Conservation (phyloP, 177 flowering plant genomes). For the Telopea speciosissima region DNA sequence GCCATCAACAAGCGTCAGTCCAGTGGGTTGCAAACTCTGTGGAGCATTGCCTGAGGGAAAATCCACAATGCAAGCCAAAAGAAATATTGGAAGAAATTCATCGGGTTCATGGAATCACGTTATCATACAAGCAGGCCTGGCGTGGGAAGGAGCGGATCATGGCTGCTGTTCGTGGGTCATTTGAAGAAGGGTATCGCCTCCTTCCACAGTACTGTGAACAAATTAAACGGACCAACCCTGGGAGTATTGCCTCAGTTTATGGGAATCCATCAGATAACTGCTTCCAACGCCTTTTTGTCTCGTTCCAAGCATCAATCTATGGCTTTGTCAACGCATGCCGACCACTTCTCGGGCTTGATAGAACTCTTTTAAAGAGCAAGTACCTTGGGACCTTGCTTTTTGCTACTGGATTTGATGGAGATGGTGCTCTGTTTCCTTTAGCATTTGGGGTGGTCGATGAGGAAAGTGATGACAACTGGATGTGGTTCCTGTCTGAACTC, state of each 20-base stretch:
- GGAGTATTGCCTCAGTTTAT: slow-evolving; percentile 26
- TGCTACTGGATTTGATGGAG: slow-evolving; percentile 36
- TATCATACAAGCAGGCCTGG: slow-evolving; percentile 44
- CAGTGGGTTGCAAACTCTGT: slow-evolving; percentile 36
- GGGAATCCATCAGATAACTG: slow-evolving; percentile 23
- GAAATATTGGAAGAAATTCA: slow-evolving; percentile 36
- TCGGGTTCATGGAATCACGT: slow-evolving; percentile 28
- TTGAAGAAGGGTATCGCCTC: slow-evolving; percentile 34
- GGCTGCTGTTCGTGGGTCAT: slow-evolving; percentile 36
- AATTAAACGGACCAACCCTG: slow-evolving; percentile 26
- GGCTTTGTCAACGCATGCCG: slow-evolving; percentile 35
- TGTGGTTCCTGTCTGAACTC: slow-evolving; percentile 37
- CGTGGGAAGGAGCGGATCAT: slow-evolving; percentile 36
- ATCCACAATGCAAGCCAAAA: slow-evolving; percentile 32
- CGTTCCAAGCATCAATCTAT: slow-evolving; percentile 35
- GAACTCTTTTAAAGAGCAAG: slow-evolving; percentile 28
- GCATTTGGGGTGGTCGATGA: slow-evolving; percentile 39
- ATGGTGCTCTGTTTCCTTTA: slow-evolving; percentile 35
- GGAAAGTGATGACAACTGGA: slow-evolving; percentile 37
- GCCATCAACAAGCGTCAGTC: slow-evolving; percentile 41
- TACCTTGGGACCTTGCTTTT: slow-evolving; percentile 32
- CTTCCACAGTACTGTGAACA: slow-evolving; percentile 33
- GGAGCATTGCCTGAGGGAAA: slow-evolving; percentile 29
- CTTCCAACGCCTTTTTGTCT: slow-evolving; percentile 33
- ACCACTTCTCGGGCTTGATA: slow-evolving; percentile 32